Evolutionary conservation across 805 yeast species (phyloP).

Genomic region (Metschnikowia similis): DNA sequence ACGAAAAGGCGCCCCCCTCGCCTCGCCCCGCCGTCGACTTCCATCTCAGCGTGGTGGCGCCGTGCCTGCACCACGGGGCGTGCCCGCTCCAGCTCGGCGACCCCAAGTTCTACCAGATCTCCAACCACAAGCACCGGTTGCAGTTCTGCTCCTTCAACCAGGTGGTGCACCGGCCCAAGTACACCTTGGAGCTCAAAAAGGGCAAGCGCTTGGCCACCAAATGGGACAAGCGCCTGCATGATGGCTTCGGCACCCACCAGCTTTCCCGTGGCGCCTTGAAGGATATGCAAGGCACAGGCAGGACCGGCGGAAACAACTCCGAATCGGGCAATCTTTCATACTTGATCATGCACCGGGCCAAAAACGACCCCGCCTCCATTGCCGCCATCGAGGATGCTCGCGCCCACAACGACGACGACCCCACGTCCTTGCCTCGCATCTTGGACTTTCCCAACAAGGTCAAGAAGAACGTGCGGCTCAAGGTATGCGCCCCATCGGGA

Average conservation of each 20-base stretch:
- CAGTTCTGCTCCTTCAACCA: conserved; percentile 75
- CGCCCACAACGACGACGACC: conserved; percentile 21
- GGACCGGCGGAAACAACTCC: conserved; percentile 64
- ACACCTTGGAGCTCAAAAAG: conserved; percentile 74
- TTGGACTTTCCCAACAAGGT: conserved; percentile 68
- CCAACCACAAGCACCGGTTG: conserved; percentile 54
- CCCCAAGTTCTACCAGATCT: conserved; percentile 57
- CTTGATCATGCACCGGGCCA: conserved; percentile 61
- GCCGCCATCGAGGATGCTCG: conserved; percentile 37
- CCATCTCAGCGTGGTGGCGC: conserved; percentile 72
- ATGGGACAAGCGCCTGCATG: conserved; percentile 60
- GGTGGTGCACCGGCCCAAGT: conserved; percentile 72
- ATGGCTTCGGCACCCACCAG: conserved; percentile 51
- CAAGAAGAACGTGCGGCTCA: conserved; percentile 77
- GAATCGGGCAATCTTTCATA: conserved; percentile 75
- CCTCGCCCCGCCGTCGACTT: conserved; percentile 27
- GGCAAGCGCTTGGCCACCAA: conserved; percentile 69
- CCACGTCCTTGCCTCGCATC: conserved; percentile 63
- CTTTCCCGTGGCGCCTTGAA: conserved; percentile 24
- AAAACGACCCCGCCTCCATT: conserved; percentile 39
- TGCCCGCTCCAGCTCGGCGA: conserved; percentile 84
- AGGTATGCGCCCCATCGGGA: conserved; percentile 77
- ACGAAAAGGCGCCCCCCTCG: conserved; percentile 6
- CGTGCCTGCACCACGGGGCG: conserved; percentile 81
- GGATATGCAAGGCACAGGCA: conserved; percentile 65